Evolutionary conservation across 257 asterid genomes (phyloP), one percentile per base, ranked within the genome.

Genomic region (Plantago major): DNA sequence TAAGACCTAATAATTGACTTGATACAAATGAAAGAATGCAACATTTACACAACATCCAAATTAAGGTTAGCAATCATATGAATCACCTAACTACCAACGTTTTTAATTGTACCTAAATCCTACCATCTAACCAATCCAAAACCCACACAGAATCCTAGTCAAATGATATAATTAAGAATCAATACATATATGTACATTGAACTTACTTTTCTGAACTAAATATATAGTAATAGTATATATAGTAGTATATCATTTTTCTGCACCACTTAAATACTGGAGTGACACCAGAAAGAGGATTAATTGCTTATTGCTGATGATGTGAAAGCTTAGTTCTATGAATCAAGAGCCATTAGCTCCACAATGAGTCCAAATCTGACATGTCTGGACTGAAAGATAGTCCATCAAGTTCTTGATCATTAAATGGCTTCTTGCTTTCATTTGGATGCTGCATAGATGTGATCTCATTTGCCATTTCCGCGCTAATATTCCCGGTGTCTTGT

Each of bases 401-500:
- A 19, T 58, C 40, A 42, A 18, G 50, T 9, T 42, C 63, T 58
- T 40, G 63, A 58, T 33, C 40, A 33, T 18, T 43, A 42, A 42
- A 11, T 58, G 37, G 50, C 19, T 37, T 58, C n/a, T 58, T 58
- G 63, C 17, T 16, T 37, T 58, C 63, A 42, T 42, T 43, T 42
- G 47, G 62, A 1, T 33, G 47, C 40, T 42, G 12, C 63, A 42
- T 45, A 42, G 63, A 58, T 42, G 63, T 78, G 44, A 78, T 83
- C 58, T 87, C 88, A 44, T 76, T 63, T 7, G 60, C 72, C 33
- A 73, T 45, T 52, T 77, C 77, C 30, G 78, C 67, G 50, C 78
- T 71, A 4, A 68, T 48, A 30, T 22, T 22, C 26, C 76, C 78
- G 16, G 81, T 76, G 5, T 79, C 84, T 28, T 67, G 79, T 22